Base-by-base conservation (phyloP, 2,329 filamentous ascomycete genomes). In the Clarireedia monteithiana region DNA sequence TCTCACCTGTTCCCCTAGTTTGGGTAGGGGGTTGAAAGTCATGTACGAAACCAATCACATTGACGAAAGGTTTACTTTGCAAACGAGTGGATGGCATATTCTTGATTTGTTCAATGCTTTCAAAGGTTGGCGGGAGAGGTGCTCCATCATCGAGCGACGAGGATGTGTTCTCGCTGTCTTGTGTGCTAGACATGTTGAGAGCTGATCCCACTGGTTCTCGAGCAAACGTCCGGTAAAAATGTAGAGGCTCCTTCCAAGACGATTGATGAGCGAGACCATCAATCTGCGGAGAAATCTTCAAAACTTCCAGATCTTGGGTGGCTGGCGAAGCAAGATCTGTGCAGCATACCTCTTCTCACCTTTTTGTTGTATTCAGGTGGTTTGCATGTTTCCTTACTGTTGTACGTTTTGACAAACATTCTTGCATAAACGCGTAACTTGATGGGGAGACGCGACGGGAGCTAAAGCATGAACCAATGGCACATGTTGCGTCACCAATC, bases 31-130 rank as follows among this genome's bases (percentile, higher is more conserved):
- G 70, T 56, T 81, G 76, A 49, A 76, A 77, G 63, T 92, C 88
- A 51, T 82, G 80, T 3, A 92, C 80, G 4, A 92, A 70, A 1
- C 89, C 91, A 50, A 90, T 78, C 42, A 94, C 72, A 70, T 75
- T 85, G 60, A 84, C 73, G 5, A 73, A 27, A 34, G 34, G 53
- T 20, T 44, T 46, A 20, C 27, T 23, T 6, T 36, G 4, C 39
- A n/a, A 12, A 12, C 30, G 30, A 34, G 30, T 9, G 6, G 39
- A 20, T 20, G 39, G 20, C 20, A 42, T 17, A 30, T 75, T 67
- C 59, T 71, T 65, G 62, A 77, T 69, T 10, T 66, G 40, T 36
- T 60, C 47, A 42, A 81, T 70, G 44, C 72, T 69, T 5, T 71
- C 67, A 62, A 81, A 81, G 39, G 70, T 70, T 46, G 12, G 10